A percentile compares a stretch with the other conserved stretches of the same genome.
These are phyloP conservation scores for Fusarium musae DNA, from an alignment of 2,329 filamentous ascomycete species.

Conservation along the genomic window DNA sequence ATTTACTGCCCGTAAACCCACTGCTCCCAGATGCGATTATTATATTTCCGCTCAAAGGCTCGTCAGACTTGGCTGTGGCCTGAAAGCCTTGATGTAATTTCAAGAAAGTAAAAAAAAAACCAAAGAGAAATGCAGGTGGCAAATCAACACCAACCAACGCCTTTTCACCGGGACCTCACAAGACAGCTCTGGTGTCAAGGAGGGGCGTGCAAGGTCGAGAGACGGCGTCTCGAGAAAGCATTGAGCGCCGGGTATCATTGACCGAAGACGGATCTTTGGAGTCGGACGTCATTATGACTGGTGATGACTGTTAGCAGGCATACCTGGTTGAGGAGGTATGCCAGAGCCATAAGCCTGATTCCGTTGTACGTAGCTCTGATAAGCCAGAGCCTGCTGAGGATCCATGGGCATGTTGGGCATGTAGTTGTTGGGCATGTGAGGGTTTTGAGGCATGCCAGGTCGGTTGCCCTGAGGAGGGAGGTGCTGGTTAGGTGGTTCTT, in stretches of 20 bases:
- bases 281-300: conserved; percentile 67
- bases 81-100: conserved; percentile 31
- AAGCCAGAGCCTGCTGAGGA: conserved; percentile 82
- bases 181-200: conserved; percentile 49
- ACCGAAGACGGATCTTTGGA: conserved; percentile 43
- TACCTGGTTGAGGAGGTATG: conserved; percentile 80
- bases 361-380: conserved; percentile 85
- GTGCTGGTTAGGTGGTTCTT: conserved; percentile 83
- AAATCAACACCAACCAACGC: conserved; percentile 52
- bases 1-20: conserved; percentile 1
- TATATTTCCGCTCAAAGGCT: conserved; percentile 25
- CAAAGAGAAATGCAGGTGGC: conserved; percentile 46
- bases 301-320: conserved; percentile 85
- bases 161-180: conserved; percentile 55
- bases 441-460: conserved; percentile 73
- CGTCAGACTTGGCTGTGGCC: conserved; percentile 20
- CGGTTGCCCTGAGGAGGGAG: conserved; percentile 71
- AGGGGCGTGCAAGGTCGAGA: conserved; percentile 43
- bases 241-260: conserved; percentile 70
- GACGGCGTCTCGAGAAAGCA: conserved; percentile 57
- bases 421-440: conserved; percentile 72
- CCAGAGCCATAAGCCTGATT: conserved; percentile 75
- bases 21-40: conserved; percentile 29
- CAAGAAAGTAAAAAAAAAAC: conserved; percentile 31
- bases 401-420: conserved; percentile 75